Conservation (phyloP, 179 eudicot genomes). For the Amaranthus tricolor region DNA sequence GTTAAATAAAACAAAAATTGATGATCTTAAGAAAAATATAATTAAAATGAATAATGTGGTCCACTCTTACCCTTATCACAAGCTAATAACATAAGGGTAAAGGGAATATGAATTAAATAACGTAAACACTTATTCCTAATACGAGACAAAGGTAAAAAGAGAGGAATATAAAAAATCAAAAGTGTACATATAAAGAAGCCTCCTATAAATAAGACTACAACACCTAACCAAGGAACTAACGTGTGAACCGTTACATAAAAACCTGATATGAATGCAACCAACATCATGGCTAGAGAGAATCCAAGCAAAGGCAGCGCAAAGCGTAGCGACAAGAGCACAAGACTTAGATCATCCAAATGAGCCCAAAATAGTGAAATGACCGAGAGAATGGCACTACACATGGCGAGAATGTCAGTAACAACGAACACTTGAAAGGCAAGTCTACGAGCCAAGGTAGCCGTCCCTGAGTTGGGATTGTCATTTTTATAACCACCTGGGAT, state of each 20-base stretch:
- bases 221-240: conserved; percentile 20
- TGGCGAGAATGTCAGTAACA: conserved; percentile 29
- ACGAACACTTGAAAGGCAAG: conserved; percentile 29
- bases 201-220: conserved; percentile 25
- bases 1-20: no score
- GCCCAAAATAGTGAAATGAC: conserved; percentile 38
- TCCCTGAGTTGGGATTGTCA: conserved; percentile 21
- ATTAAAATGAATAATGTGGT: background rate
- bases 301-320: conserved; percentile 39
- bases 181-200: conserved; percentile 25
- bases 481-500: conserved; percentile 41
- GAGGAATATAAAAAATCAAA: conserved; percentile 27
- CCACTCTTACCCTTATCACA: conserved; percentile 11
- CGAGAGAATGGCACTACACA: conserved; percentile 27
- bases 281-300: conserved; percentile 27
- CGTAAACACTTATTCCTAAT: conserved; percentile 14
- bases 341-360: conserved; percentile 31
- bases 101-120: conserved; percentile 19
- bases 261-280: conserved; percentile 37
- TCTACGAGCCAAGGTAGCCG: conserved; percentile 26
- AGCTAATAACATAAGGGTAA: conserved; percentile 28
- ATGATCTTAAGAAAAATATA: no score
- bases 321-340: conserved; percentile 21
- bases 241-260: conserved; percentile 28
- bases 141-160: conserved; percentile 24